Evolutionary conservation across 805 yeast genomes (phyloP).

Genomic region (Kodamaea sagamina): DNA sequence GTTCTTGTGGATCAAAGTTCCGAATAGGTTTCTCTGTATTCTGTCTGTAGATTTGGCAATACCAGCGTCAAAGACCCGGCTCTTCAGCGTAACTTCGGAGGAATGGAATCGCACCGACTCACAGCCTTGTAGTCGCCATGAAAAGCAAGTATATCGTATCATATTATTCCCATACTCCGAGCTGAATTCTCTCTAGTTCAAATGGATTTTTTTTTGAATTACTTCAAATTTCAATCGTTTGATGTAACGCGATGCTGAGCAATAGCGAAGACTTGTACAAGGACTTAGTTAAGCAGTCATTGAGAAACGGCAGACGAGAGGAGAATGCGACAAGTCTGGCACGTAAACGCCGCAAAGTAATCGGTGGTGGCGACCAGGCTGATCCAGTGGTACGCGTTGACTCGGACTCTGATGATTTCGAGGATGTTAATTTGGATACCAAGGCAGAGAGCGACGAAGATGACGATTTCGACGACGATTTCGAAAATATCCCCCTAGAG

Average conservation of each 20-base stretch:
- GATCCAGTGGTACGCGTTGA: background rate
- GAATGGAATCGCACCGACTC: background rate
- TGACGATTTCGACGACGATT: constrained; percentile 15
- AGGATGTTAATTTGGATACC: constrained; percentile 8
- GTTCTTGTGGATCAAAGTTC: constrained; percentile 7
- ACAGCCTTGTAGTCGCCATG: constrained; percentile 1
- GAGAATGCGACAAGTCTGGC: background rate
- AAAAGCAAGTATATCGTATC: background rate
- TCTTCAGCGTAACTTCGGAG: background rate
- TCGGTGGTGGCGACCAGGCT: background rate
- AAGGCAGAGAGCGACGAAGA: constrained; percentile 16
- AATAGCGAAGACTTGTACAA: constrained; percentile 1
- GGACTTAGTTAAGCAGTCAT: constrained; percentile 3
- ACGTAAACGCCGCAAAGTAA: constrained; percentile 1
- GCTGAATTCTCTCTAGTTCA: background rate
- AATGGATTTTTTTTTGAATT: background rate
- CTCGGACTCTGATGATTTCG: constrained; percentile 8
- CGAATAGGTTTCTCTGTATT: constrained; percentile 6
- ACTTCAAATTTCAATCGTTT: too few species aligned
- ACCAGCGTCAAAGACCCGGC: background rate
- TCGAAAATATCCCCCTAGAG: constrained; percentile 21
- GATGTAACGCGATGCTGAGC: background rate
- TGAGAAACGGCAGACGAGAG: background rate
- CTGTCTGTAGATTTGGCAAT: background rate
- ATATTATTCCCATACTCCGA: constrained; percentile 1